Evolutionary conservation across 805 yeast species (phyloP), one percentile per base, ranked within the genome.

Genomic region (Danielia oregonensis): DNA sequence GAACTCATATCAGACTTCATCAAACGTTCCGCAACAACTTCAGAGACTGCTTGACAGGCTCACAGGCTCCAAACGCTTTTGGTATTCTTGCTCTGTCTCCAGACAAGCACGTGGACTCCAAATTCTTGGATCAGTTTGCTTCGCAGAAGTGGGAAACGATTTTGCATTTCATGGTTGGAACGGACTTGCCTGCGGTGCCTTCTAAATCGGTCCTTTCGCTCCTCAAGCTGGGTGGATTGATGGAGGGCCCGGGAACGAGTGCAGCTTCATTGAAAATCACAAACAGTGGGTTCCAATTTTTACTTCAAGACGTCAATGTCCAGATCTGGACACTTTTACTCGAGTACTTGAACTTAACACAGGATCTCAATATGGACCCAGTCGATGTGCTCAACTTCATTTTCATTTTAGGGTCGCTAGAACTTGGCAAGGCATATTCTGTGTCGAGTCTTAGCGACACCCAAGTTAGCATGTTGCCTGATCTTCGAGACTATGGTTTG

Each of bases 91-190:
- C 78, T 34, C 74, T 74, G 14, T 41, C 40, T 2, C 71, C 24
- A 67, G 80, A 79, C 41, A 72, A 76, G 29, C 73, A 75, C 36
- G 82, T 84, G 4, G 79, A 76, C 30, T 59, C 79, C n/a, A 72
- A 70, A 24, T 82, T 81, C 49, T 65, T 91, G 30, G 94, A 86
- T 46, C 68, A 68, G 25, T 89, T 87, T 60, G 95, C 96, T 10
- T 74, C 87, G 5, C 75, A 72, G 29, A 87, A 84, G 54, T 93
- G 98, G 98, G 99, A 93, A 55, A 78, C 86, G 6, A 91, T 93
- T 47, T 68, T 93, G 49, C 97, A 93, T 68, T 93, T 82, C 64
- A 91, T 93, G 97, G 99, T 93, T 28, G 96, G 97, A 2, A 86
- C 97, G 0, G 85, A 86, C 33, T 63, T 81, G 29, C 72, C 68